phyloP scores from a whole-genome alignment of 805 yeast species.

The Wickerhamiella nectarea region DNA sequence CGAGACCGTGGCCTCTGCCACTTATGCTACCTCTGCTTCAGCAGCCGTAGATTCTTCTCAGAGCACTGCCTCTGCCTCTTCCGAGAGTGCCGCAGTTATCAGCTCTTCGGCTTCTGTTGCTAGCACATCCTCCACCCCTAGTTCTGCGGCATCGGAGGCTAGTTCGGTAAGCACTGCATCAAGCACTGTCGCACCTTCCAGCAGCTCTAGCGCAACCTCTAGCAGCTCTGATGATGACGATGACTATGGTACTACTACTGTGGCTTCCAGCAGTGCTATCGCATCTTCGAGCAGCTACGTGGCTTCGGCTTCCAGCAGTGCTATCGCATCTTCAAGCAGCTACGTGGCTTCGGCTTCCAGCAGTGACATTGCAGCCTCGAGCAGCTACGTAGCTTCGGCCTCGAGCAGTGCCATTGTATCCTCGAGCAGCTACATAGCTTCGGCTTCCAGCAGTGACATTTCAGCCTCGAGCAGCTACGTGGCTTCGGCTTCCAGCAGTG shows the following conservation, averaged over 20 bases:
- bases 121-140: no score
- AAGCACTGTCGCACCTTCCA: neutral
- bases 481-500: neutral
- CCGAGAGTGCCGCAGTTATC: no score
- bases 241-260: neutral
- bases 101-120: no score
- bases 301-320: neutral
- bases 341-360: neutral
- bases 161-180: no score
- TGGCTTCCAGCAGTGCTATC: neutral
- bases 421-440: neutral
- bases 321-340: no score
- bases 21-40: conserved; percentile 9
- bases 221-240: no score
- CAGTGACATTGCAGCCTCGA: neutral
- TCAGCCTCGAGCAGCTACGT: neutral
- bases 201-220: neutral
- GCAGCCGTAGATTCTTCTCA: conserved; percentile 25
- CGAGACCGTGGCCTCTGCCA: neutral
- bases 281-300: neutral
- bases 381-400: neutral
- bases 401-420: neutral
- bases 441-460: neutral
- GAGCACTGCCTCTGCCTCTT: no score
- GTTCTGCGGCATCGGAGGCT: no score